Base-by-base conservation (phyloP, 2,329 filamentous ascomycete species). In the Monosporascus cannonballus region DNA sequence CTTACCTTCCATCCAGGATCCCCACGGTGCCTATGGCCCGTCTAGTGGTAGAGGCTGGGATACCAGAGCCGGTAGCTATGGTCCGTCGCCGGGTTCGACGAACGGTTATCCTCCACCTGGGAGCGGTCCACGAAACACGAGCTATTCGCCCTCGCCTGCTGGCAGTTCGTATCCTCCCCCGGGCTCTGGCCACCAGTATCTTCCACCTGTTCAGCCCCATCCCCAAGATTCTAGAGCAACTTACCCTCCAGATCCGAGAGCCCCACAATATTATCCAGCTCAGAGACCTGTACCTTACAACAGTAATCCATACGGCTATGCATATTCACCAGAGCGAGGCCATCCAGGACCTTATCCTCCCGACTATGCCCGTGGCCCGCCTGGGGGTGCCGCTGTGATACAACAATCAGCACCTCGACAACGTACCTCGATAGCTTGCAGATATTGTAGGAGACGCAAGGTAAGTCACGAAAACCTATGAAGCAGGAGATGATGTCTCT, bases 381-480 rank as follows among this genome's bases (percentile, higher is more conserved):
- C 58, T 18, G 71, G 68, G 39, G 68, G 61, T 20, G 66, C 64
- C 27, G 66, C 71, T 37, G 66, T 70, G 18, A 69, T 76, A 65
- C 69, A 72, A 11, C 78, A 80, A 61, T 75, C 78, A 20, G 80
- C 80, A 3, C 80, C 80, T 1, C 71, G 80, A 22, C 80, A 83
- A 63, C 71, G 80, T 30, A 83, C 80, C 2, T 82, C 79, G 0
- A 83, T 83, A 58, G 80, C 80, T 4, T 84, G 80, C 63, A 73
- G 77, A 51, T 84, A 84, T 56, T 84, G 80, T 62, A 69, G 80
- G n/a, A 81, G 82, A 65, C 72, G 80, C 64, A 84, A 84, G 76
- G 80, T 83, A 60, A 61, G 64, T 41, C 39, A 18, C 34, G 58
- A 39, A 27, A 44, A 2, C 20, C 11, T 52, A 20, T 36, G 38